Base-by-base conservation (phyloP, 202 grass and related monocot species). In the Schoenoplectus triqueter region DNA sequence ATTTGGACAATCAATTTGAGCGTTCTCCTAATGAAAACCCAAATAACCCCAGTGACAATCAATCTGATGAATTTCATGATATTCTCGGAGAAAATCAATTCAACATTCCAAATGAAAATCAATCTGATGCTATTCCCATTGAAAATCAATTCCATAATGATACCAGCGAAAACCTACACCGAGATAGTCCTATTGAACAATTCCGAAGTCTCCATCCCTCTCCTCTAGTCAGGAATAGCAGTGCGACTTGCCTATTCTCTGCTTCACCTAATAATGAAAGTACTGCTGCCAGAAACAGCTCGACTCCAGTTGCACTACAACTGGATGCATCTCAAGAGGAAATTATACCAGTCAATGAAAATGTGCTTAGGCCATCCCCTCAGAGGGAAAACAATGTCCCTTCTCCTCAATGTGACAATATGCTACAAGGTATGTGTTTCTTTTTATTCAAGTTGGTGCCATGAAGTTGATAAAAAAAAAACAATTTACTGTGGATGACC, bases 121-220 rank as follows among this genome's bases (percentile, higher is more conserved):
- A 42, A 45, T 45, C 39, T 78, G 75, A 78, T 44, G 75, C 75
- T 60, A n/a, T 78, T 42, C 54, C 75, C 14, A 61, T 44, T 77
- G 73, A 57, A 77, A 77, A 77, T 57, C 73, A 41, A 57, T 57
- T 77, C 21, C 73, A 77, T 40, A 11, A 77, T 77, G 41, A 77
- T 57, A 77, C 40, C 51, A 40, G 5, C 22, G 20, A 77, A 57
- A 77, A 77, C 51, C 73, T 77, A 14, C 6, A 57, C 51, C 51
- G 15, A 40, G 8, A 77, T 77, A 77, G 73, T 18, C 73, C 73
- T 45, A 78, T 78, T 42, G 75, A 78, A 78, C 52, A 78, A 78
- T 17, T 78, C 2, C 75, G 75, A 22, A 78, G 39, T 57, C 20
- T 56, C 54, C 55, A 44, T 55, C 75, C 54, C 14, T 7, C 75